Conservation (phyloP, 2,329 filamentous ascomycete species). For the Botrytis sinoallii region DNA sequence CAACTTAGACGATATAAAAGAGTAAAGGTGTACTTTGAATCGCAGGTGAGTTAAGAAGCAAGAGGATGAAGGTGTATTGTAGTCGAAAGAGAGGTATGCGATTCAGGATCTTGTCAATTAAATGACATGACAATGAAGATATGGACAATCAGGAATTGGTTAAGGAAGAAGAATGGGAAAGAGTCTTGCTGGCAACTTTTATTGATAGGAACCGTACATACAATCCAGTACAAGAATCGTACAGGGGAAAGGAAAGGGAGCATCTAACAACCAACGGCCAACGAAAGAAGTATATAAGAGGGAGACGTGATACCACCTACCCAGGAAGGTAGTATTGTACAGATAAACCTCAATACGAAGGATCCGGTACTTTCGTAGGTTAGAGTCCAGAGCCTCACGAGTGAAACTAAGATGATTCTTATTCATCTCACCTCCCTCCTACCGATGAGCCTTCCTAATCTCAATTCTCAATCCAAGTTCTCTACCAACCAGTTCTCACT, state of each 20-base stretch:
- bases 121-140: neutral
- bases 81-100: neutral
- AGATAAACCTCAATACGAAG: neutral
- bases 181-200: slow-evolving; percentile 1
- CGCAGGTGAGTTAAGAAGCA: neutral
- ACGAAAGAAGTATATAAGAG: neutral
- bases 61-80: neutral
- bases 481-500: neutral
- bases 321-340: neutral
- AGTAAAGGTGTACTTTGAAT: neutral
- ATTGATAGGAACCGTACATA: neutral
- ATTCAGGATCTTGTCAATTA: neutral
- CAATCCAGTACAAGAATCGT: neutral
- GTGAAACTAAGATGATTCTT: neutral
- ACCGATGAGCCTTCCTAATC: neutral
- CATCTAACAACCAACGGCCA: neutral
- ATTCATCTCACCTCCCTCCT: neutral
- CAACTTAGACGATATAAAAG: neutral
- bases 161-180: too few species aligned
- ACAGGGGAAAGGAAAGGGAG: neutral
- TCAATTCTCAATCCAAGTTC: neutral
- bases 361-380: neutral
- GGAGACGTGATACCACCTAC: neutral
- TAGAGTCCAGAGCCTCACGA: neutral
- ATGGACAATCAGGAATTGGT: neutral